Conservation (phyloP, 805 yeast species). For the Scheffersomyces ergatensis region DNA sequence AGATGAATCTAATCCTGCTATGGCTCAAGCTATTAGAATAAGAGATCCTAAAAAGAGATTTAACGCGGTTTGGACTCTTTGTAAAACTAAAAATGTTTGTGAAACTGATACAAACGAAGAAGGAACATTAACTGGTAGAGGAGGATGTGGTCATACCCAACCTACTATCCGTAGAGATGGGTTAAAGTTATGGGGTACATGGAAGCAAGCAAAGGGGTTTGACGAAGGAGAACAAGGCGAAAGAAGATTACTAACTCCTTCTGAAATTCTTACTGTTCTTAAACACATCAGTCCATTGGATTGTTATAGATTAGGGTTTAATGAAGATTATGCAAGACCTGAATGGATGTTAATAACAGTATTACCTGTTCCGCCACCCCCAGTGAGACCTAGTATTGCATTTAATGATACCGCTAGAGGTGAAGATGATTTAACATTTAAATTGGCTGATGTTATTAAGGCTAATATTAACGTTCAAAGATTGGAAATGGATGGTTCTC, state of each 20-base stretch:
- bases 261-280: slow-evolving; percentile 87
- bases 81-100: slow-evolving; percentile 92
- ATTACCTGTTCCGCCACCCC: slow-evolving; percentile 99
- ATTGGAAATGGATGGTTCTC: slow-evolving; percentile 97
- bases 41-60: slow-evolving; percentile 95
- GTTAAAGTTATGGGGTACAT: slow-evolving; percentile 93
- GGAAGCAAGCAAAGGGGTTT: slow-evolving; percentile 83
- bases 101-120: slow-evolving; percentile 84
- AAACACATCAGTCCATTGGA: slow-evolving; percentile 88
- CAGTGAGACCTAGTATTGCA: slow-evolving; percentile 97
- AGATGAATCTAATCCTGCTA: slow-evolving; percentile 78
- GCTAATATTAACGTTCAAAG: slow-evolving; percentile 98
- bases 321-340: slow-evolving; percentile 95
- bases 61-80: slow-evolving; percentile 92
- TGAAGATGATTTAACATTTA: slow-evolving; percentile 97
- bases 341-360: slow-evolving; percentile 98
- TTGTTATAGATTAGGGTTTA: slow-evolving; percentile 78
- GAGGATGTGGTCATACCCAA: slow-evolving; percentile 97
- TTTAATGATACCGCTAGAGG: slow-evolving; percentile 98
- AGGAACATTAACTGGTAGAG: slow-evolving; percentile 59
- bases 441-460: slow-evolving; percentile 92
- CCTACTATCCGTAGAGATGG: slow-evolving; percentile 97
- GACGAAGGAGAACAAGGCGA: slow-evolving; percentile 91
- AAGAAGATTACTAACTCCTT: slow-evolving; percentile 80
- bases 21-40: slow-evolving; percentile 84